Evolutionary conservation across 768 basidiomycete genomes (phyloP).

Genomic region (Termitomyces eurrhizus): DNA sequence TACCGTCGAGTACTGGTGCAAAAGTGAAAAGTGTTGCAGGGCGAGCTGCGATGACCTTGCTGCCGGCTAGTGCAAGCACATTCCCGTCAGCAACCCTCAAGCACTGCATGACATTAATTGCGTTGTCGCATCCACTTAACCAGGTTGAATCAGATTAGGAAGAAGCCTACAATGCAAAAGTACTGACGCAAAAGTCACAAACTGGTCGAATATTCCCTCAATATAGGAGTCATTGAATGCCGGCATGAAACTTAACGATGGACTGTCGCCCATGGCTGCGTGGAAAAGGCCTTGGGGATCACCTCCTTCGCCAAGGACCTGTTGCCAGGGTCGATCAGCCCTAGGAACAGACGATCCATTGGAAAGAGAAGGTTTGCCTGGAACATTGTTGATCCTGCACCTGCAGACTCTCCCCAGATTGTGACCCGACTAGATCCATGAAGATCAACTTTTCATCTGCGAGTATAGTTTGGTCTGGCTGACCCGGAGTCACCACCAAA

Average conservation of each 20-base stretch:
- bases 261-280: constrained; percentile 41
- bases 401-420: constrained; percentile 41
- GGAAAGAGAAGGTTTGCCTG: constrained; percentile 23
- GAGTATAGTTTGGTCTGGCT: not conserved
- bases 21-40: constrained; percentile 33
- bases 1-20: constrained; percentile 33
- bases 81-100: constrained; percentile 26
- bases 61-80: constrained; percentile 30
- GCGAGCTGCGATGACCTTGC: constrained; percentile 24
- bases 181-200: constrained; percentile 31
- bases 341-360: not conserved
- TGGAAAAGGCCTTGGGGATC: constrained; percentile 34
- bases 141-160: not conserved
- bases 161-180: not conserved
- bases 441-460: not conserved
- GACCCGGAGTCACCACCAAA: constrained; percentile 36
- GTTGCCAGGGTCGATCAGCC: not conserved
- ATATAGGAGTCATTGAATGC: constrained; percentile 29
- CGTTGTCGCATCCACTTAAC: constrained; percentile 17
- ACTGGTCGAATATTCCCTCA: constrained; percentile 31
- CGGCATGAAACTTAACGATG: constrained; percentile 34
- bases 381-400: constrained; percentile 38
- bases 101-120: constrained; percentile 25
- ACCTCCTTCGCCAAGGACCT: constrained; percentile 38
- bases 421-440: constrained; percentile 30